Evolutionary conservation across 108 stramenopile species (phyloP).

Genomic region (Cyclotella baltica): DNA sequence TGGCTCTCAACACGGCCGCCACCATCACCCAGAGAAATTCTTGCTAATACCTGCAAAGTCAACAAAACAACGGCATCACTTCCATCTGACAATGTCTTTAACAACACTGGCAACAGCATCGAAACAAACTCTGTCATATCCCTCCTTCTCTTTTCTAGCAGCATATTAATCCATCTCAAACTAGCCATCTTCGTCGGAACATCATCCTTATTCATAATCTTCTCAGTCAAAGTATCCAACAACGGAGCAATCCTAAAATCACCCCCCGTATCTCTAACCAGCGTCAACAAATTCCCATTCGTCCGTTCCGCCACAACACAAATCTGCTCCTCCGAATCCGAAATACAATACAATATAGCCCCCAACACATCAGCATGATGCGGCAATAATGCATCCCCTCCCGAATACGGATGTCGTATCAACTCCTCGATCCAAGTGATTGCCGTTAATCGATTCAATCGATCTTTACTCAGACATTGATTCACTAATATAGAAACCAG

Average conservation of each 20-base stretch:
- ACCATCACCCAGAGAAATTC: conserved; percentile 78
- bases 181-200: conserved; percentile 95
- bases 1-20: conserved; percentile 35
- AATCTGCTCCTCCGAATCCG: conserved; percentile 92
- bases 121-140: conserved; percentile 93
- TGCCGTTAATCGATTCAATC: conserved; percentile 93
- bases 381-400: conserved; percentile 89
- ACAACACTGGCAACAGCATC: conserved; percentile 88
- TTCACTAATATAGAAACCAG: conserved; percentile 93
- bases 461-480: conserved; percentile 94
- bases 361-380: conserved; percentile 93
- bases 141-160: conserved; percentile 91
- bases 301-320: conserved; percentile 90
- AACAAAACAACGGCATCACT: conserved; percentile 90
- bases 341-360: conserved; percentile 93
- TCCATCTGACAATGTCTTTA: conserved; percentile 93
- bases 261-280: conserved; percentile 80
- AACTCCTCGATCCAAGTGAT: conserved; percentile 96
- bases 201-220: conserved; percentile 87
- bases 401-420: conserved; percentile 91
- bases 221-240: conserved; percentile 87
- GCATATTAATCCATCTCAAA: conserved; percentile 97
- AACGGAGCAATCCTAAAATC: conserved; percentile 88
- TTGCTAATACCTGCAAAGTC: conserved; percentile 94
- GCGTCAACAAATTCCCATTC: conserved; percentile 82